Conservation (phyloP, 352 stramenopile genomes). For the Globisporangium irregulare region DNA sequence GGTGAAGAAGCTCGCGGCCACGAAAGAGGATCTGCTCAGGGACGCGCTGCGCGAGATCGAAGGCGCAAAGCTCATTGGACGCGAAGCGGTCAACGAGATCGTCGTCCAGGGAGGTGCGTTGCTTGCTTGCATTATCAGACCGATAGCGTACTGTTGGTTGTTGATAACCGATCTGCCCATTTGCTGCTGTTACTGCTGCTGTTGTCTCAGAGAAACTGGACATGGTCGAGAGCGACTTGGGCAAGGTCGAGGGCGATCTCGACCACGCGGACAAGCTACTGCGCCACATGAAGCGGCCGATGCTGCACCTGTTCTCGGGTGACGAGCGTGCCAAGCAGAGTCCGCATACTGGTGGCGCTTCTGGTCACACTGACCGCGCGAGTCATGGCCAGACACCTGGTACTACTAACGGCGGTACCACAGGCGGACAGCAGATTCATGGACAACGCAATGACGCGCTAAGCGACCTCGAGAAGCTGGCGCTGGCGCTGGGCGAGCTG, state of each 20-base stretch:
- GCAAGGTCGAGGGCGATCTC: conserved; percentile 55
- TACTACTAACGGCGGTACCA: not conserved
- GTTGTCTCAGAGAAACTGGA: conserved; percentile 59
- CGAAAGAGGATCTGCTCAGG: conserved; percentile 63
- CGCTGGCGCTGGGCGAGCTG: conserved; percentile 59
- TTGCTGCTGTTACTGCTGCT: not conserved
- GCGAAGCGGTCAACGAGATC: conserved; percentile 71
- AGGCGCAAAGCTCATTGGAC: conserved; percentile 63
- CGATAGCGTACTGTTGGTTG: not conserved
- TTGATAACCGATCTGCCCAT: not conserved
- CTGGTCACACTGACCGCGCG: not conserved
- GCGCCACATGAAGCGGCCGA: conserved; percentile 58
- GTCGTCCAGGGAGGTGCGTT: conserved; percentile 51
- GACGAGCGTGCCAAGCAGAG: conserved; percentile 28
- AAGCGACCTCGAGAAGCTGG: conserved; percentile 62
- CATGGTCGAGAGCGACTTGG: conserved; percentile 56
- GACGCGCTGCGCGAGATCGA: conserved; percentile 73
- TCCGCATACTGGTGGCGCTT: not conserved
- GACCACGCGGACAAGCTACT: conserved; percentile 77
- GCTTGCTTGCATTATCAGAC: too few relatives aligned
- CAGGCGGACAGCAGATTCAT: not conserved
- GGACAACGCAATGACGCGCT: conserved; percentile 13
- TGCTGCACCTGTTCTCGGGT: conserved; percentile 67
- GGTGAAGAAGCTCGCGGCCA: conserved; percentile 56
- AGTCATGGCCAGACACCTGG: too few relatives aligned